phyloP scores from a whole-genome alignment of 2,329 filamentous ascomycete genomes.

The Volutella citrinella region DNA sequence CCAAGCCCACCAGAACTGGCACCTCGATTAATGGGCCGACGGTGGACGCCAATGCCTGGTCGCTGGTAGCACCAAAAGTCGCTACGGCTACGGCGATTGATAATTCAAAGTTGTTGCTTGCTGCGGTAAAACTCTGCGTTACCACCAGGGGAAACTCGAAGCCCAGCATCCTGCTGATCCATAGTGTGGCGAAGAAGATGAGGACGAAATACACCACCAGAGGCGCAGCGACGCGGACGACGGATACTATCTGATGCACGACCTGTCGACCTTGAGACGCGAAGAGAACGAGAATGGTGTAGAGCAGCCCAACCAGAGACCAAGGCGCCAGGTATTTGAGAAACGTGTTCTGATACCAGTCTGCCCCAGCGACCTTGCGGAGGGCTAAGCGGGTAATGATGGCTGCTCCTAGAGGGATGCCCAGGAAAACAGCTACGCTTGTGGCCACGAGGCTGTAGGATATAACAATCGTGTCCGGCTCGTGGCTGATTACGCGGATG shows the following conservation, averaged over 20 bases:
- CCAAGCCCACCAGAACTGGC: constrained; percentile 72
- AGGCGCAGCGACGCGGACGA: constrained; percentile 77
- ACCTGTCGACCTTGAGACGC: constrained; percentile 76
- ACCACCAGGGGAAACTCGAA: constrained; percentile 68
- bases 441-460: constrained; percentile 69
- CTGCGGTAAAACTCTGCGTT: constrained; percentile 84
- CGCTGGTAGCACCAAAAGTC: constrained; percentile 72
- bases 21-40: constrained; percentile 87
- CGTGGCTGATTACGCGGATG: constrained; percentile 64
- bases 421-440: constrained; percentile 80
- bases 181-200: constrained; percentile 70
- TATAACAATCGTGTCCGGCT: constrained; percentile 32
- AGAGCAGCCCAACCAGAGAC: constrained; percentile 79
- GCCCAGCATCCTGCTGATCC: constrained; percentile 58
- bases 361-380: constrained; percentile 48
- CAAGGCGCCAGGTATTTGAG: constrained; percentile 67
- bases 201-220: constrained; percentile 76
- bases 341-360: constrained; percentile 67
- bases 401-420: constrained; percentile 77
- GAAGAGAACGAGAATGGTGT: constrained; percentile 84
- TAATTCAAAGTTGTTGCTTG: constrained; percentile 91
- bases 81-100: constrained; percentile 86
- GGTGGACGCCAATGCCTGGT: constrained; percentile 78
- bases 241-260: constrained; percentile 78
- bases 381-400: constrained; percentile 69